Percentiles rank a stretch among this genome's conserved stretches.
Conservation (phyloP, 2,329 filamentous ascomycete genomes). For the Dactylellina haptotyla region DNA sequence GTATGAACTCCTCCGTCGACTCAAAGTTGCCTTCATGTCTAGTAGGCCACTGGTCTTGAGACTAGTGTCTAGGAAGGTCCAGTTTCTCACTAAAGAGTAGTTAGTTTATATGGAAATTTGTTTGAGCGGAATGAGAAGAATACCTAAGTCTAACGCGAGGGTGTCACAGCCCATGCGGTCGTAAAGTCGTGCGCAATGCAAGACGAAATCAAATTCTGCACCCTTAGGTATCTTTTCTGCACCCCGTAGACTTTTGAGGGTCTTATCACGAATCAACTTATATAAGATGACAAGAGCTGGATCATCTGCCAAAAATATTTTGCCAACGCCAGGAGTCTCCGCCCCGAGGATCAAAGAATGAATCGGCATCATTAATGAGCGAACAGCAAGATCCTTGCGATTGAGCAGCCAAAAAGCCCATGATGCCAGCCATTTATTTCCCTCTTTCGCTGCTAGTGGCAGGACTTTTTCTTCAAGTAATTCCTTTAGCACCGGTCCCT, state of each 20-base stretch:
- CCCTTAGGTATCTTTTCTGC: constrained; percentile 80
- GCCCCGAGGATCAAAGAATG: constrained; percentile 74
- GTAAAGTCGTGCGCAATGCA: constrained; percentile 85
- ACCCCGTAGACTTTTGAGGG: constrained; percentile 83
- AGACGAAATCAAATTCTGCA: constrained; percentile 87
- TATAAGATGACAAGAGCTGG: constrained; percentile 89
- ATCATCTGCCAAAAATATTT: constrained; percentile 87
- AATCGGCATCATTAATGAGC: constrained; percentile 83
- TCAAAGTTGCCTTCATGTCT: constrained; percentile 60
- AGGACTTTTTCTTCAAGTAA: constrained; percentile 84
- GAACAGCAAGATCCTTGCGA: constrained; percentile 82
- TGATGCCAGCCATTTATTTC: constrained; percentile 91
- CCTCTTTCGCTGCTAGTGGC: constrained; percentile 77
- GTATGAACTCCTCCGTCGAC: constrained; percentile 75
- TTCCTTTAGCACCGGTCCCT: constrained; percentile 75
- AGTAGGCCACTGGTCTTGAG: constrained; percentile 61
- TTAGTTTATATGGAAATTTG: constrained; percentile 20
- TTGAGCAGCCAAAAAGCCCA: constrained; percentile 96
- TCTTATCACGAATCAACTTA: constrained; percentile 81
- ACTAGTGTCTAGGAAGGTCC: constrained; percentile 74
- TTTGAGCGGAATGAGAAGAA: constrained; percentile 55
- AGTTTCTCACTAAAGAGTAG: constrained; percentile 71
- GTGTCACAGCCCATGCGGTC: constrained; percentile 93
- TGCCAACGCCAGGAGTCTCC: constrained; percentile 74
- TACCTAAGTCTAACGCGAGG: constrained; percentile 83